phyloP scores from a whole-genome alignment of 1,284 basidiomycete species.

The Naganishia sp. region DNA sequence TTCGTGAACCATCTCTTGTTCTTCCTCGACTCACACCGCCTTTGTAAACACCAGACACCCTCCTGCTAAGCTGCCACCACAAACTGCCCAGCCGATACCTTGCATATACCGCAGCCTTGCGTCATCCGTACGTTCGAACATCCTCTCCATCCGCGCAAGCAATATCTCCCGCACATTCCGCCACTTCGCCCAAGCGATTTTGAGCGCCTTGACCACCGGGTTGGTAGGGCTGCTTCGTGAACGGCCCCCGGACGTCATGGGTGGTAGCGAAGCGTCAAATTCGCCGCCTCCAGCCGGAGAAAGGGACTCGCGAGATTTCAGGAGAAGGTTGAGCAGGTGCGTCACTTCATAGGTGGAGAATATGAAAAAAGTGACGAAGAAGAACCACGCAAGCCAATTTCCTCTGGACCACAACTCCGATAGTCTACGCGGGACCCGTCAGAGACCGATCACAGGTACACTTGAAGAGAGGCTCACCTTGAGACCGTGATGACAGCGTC shows the following conservation, averaged over 20 bases:
- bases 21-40: slow-evolving; percentile 63
- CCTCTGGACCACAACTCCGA: slow-evolving; percentile 76
- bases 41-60: slow-evolving; percentile 89
- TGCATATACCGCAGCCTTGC: slow-evolving; percentile 80
- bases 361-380: slow-evolving; percentile 71
- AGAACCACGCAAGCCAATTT: slow-evolving; percentile 86
- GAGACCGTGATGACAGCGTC: slow-evolving; percentile 56
- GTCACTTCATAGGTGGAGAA: slow-evolving; percentile 63
- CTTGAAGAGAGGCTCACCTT: slow-evolving; percentile 47
- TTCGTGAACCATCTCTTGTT: background rate
- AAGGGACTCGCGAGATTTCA: slow-evolving; percentile 48
- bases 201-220: slow-evolving; percentile 35
- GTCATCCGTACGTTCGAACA: slow-evolving; percentile 77
- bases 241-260: slow-evolving; percentile 36
- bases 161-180: slow-evolving; percentile 59
- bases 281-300: slow-evolving; percentile 60
- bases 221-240: slow-evolving; percentile 29
- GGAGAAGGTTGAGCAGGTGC: slow-evolving; percentile 44
- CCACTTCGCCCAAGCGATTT: slow-evolving; percentile 49
- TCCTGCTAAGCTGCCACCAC: slow-evolving; percentile 83
- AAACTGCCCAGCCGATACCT: slow-evolving; percentile 88
- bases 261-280: slow-evolving; percentile 56
- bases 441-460: background rate
- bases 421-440: slow-evolving; percentile 55
- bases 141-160: slow-evolving; percentile 66